Evolutionary conservation across 352 stramenopile genomes (phyloP).

Genomic region (Blastocystis sp.): DNA sequence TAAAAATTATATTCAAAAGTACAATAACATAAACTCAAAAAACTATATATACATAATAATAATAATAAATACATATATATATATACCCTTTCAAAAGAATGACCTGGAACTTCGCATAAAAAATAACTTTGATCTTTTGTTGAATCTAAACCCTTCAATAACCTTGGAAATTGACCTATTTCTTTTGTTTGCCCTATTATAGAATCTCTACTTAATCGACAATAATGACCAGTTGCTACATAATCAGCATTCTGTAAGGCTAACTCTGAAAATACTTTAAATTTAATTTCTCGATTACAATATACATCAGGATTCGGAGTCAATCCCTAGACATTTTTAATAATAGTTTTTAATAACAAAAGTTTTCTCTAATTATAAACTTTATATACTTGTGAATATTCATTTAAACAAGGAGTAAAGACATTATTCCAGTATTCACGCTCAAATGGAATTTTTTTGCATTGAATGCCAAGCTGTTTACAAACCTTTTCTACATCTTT

Average conservation of each 20-base stretch:
- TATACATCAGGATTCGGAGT: conserved; percentile 77
- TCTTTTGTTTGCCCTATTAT: background rate
- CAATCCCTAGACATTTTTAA: conserved; percentile 43
- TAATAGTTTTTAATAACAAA: conserved; percentile 38
- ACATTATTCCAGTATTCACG: conserved; percentile 89
- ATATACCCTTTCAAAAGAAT: too few species aligned
- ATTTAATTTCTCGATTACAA: conserved; percentile 94
- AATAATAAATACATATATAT: too few species aligned
- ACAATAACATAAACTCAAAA: background rate
- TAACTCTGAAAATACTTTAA: conserved; percentile 79
- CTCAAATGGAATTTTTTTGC: conserved; percentile 65
- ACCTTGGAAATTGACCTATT: conserved; percentile 42
- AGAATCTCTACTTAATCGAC: background rate
- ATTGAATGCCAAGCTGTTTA: conserved; percentile 64
- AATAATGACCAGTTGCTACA: conserved; percentile 84
- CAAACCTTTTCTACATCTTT: conserved; percentile 72
- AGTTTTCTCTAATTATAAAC: background rate
- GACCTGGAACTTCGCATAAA: conserved; percentile 66
- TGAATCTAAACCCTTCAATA: conserved; percentile 60
- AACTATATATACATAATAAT: too few species aligned
- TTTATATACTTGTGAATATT: conserved; percentile 48
- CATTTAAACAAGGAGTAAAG: conserved; percentile 80
- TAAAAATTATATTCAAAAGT: too few species aligned
- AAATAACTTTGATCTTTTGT: conserved; percentile 92
- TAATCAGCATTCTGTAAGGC: conserved; percentile 60